These are phyloP conservation scores for Globisporangium mamillatum DNA, from an alignment of 352 stramenopile species.

Conservation along the genomic window DNA sequence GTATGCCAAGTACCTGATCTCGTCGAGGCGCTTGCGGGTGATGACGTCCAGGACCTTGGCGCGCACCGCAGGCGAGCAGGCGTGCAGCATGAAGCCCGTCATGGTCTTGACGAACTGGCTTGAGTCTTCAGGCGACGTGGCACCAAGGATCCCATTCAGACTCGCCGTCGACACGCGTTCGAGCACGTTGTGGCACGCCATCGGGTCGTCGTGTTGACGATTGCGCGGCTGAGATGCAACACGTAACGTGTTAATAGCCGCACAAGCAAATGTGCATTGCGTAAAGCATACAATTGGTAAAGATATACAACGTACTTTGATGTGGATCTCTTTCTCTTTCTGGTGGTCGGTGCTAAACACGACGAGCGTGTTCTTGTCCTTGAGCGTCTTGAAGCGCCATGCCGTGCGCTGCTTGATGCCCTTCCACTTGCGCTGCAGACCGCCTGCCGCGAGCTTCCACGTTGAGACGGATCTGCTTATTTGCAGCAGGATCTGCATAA, in stretches of 20 bases:
- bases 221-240: slow-evolving; percentile 33
- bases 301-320: slow-evolving; percentile 20
- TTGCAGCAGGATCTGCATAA: neutral
- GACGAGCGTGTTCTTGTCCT: slow-evolving; percentile 66
- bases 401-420: slow-evolving; percentile 78
- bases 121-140: slow-evolving; percentile 71
- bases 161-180: slow-evolving; percentile 47
- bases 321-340: slow-evolving; percentile 67
- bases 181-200: slow-evolving; percentile 79
- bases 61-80: slow-evolving; percentile 54
- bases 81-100: slow-evolving; percentile 84
- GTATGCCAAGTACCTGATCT: slow-evolving; percentile 43
- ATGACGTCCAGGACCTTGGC: slow-evolving; percentile 77
- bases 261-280: too few species aligned
- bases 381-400: slow-evolving; percentile 81
- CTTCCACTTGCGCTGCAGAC: slow-evolving; percentile 80
- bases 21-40: slow-evolving; percentile 51
- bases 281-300: neutral
- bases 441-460: slow-evolving; percentile 70
- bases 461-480: slow-evolving; percentile 42
- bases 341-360: slow-evolving; percentile 72
- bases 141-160: slow-evolving; percentile 75
- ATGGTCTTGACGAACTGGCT: slow-evolving; percentile 79
- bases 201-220: slow-evolving; percentile 48
- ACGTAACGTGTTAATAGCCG: neutral